Conservation (phyloP, 1,284 basidiomycete species). For the Termitomyces sp. region DNA sequence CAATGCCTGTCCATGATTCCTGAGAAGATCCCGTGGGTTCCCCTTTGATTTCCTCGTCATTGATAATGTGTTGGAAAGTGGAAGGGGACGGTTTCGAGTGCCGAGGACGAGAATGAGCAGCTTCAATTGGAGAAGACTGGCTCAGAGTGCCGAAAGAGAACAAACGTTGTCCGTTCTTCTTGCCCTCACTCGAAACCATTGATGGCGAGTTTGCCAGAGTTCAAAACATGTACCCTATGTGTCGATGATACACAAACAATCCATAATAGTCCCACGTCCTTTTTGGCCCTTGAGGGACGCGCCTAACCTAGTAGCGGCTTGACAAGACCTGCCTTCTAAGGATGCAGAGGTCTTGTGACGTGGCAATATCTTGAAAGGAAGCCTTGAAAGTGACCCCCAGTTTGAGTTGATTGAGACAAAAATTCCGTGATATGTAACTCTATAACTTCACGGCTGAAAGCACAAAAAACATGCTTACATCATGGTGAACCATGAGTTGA, state of each 20-base stretch:
- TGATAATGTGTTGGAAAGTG: slow-evolving; percentile 6
- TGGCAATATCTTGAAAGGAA: no score
- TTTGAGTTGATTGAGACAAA: no score
- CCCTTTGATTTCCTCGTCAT: slow-evolving; percentile 9
- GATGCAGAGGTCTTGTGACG: no score
- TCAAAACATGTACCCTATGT: neutral
- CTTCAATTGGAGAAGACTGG: slow-evolving; percentile 1
- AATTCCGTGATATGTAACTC: no score
- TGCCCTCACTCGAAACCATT: slow-evolving; percentile 15
- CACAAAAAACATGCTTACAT: no score
- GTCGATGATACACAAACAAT: neutral
- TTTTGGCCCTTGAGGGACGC: neutral
- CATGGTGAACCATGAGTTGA: no score
- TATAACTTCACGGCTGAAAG: no score
- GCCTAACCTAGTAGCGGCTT: neutral
- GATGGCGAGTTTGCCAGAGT: neutral
- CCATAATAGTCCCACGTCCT: neutral
- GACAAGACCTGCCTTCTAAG: neutral
- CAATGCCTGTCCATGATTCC: slow-evolving; percentile 16
- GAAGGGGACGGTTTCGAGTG: slow-evolving; percentile 2
- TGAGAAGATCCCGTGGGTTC: slow-evolving; percentile 5
- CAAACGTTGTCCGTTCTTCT: slow-evolving; percentile 25
- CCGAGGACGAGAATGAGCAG: neutral
- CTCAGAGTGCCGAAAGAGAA: slow-evolving; percentile 33
- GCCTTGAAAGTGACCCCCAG: no score